Evolutionary conservation across 129 eudicot genomes (phyloP), one percentile per base, ranked within the genome.

Genomic region (Lactuca saligna): DNA sequence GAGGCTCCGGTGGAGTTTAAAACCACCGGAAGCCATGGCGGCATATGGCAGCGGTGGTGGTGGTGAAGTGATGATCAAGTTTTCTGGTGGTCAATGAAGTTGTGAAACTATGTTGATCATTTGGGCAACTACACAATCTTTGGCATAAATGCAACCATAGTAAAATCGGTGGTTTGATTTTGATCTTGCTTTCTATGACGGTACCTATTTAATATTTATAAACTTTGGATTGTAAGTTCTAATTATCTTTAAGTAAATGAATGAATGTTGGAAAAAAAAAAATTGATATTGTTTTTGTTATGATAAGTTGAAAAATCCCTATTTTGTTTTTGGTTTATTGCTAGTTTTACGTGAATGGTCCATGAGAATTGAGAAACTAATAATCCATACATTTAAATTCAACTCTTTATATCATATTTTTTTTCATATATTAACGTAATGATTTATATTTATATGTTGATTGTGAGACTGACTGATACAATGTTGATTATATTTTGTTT

Each of bases 71-170:
- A 60, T 38, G 74, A 75, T 68, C 63, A 68, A 59, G 74, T 75
- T 37, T 48, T 75, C 13, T 67, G 69, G 73, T 67, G 80, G 73
- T 75, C 69, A 35, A 75, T 59, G 74, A 58, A 68, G 80, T 58
- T 57, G 66, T 66, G 46, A 50, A 60, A 75, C 57, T 59, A 75
- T 3, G 35, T 68, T 67, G 74, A 59, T 50, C 74, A 67, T 31
- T 32, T 46, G 74, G 80, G 74, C 69, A 59, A 53, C 80, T 66
- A 67, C 38, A 75, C 63, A 35, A 75, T 57, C 74, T 75, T 75
- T 75, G 80, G 79, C 79, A 70, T 44, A 74, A 44, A 57, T 65
- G 61, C 42, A 39, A 51, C 60, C 14, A 50, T 7, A 15, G 17
- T 25, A 14, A 31, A 8, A 42, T 6, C 20, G 56, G 10, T 54